Base-by-base conservation (phyloP, 345 rosid species). In the Melaleuca alternifolia region DNA sequence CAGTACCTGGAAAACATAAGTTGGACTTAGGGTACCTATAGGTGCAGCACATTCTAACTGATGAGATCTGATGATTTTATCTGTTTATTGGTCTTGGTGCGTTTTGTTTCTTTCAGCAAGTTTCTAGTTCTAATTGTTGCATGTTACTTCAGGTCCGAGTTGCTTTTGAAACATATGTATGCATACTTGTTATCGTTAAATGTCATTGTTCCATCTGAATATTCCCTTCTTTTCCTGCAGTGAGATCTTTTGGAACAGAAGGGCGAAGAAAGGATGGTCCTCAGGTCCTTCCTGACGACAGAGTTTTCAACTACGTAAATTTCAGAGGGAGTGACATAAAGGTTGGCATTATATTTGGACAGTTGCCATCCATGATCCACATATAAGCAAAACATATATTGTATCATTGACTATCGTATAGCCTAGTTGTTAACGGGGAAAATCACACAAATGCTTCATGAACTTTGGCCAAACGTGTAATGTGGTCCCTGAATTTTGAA, bases 221-320 rank as follows among this genome's bases (percentile, higher is more conserved):
- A 15, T 53, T 26, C 54, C 54, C 54, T 28, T 61, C 41, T 65
- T 48, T 84, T 46, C 16, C 57, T 85, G 86, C 92, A 93, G 93
- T 93, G 51, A 91, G 93, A 86, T 92, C 92, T 16, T 92, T 92
- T 87, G 95, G 94, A 53, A 91, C 94, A 16, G 95, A 93, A 85
- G 94, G 94, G 50, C 90, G 93, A 81, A 92, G 89, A 83, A 93
- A 91, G 84, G 95, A 92, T 85, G 92, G 94, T 21, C 90, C 89
- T 2, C 92, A 90, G 53, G 85, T 93, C 77, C 91, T 76, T 33
- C 93, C 93, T 7, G 91, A 89, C 21, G 89, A 89, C 57, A 92
- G 84, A 87, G 91, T 93, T 56, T 93, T 90, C 46, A 87, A 92
- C 28, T 90, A 91, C 82, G 88, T 92, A 41, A 85, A 87, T 86